Base-by-base conservation (phyloP, 108 stramenopile genomes). In the Mediolabrus comicus region DNA sequence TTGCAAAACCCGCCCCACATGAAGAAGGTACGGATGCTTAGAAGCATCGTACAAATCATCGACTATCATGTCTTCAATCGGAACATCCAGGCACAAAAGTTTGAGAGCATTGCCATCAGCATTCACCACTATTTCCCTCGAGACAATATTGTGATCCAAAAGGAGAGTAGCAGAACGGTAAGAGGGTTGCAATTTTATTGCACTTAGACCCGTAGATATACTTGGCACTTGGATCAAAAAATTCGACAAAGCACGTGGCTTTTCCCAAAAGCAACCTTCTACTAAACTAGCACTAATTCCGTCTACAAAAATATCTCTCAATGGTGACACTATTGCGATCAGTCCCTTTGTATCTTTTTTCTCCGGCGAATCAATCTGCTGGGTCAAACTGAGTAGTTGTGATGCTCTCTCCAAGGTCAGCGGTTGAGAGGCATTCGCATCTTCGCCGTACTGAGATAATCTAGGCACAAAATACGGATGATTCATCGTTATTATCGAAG, bases 161-260 rank as follows among this genome's bases (percentile, higher is more conserved):
- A 71, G 25, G 1, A 78, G 51, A 17, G 70, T 78, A 33, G 70
- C 77, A 17, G 77, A 78, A 34, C 69, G 58, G 59, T 78, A 78
- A 5, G 65, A 49, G 11, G 77, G 61, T 33, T 19, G 8, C 29
- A 71, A 65, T 34, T 62, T 41, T 29, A 70, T 58, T 29, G 69
- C 30, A 34, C 52, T 38, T 27, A 78, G 53, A 26, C 58, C 58
- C 24, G 59, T 78, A 13, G 59, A 55, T 56, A 78, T 66, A 24
- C 56, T 67, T 26, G 70, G 77, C 3, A 16, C 24, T 39, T 78
- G 52, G 22, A 78, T 62, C 22, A 78, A 55, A 26, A 78, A 78
- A 22, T 65, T 71, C 2, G 77, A 78, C 12, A 78, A 30, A 13
- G 65, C 19, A 60, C 12, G 30, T 22, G 62, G 62, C 0, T 41